Conservation (phyloP, 2,329 filamentous ascomycete genomes). For the Xylariales sp. region DNA sequence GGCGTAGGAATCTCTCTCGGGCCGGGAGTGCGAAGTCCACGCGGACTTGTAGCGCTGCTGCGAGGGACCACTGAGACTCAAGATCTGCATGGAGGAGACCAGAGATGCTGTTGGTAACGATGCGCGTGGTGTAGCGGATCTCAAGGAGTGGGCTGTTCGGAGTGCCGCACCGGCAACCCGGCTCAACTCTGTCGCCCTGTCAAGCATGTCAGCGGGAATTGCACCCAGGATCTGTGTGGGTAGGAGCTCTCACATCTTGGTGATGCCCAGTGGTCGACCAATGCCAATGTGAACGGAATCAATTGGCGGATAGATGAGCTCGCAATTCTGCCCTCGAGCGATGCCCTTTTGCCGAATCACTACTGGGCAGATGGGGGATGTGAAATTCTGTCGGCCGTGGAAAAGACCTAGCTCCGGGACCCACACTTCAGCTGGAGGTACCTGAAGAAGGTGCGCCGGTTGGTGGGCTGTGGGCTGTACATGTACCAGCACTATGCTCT, state of each 20-base stretch:
- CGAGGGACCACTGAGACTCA: conserved; percentile 3
- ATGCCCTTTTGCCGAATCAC: not conserved
- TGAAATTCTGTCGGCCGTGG: conserved; percentile 4
- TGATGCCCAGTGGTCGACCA: too few relatives aligned
- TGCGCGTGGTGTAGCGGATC: not conserved
- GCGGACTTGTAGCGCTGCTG: conserved; percentile 11
- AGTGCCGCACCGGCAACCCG: conserved; percentile 10
- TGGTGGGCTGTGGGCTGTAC: not conserved
- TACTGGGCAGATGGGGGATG: not conserved
- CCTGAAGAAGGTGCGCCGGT: too few relatives aligned
- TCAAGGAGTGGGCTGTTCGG: conserved; percentile 3
- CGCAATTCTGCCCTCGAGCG: not conserved
- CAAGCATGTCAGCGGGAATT: not conserved
- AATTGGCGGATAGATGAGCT: too few relatives aligned
- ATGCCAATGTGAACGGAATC: too few relatives aligned
- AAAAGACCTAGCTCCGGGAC: conserved; percentile 1
- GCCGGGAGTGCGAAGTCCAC: conserved; percentile 12
- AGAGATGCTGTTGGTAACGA: not conserved
- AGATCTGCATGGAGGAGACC: conserved; percentile 1
- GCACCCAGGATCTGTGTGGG: too few relatives aligned
- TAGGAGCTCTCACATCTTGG: too few relatives aligned
- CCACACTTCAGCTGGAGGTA: too few relatives aligned
- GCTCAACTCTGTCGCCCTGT: conserved; percentile 9
- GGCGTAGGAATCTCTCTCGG: not conserved
- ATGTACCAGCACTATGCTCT: too few relatives aligned